These are phyloP conservation scores for Warburgia ugandensis DNA, from an alignment of 164 flowering plant species.

Conservation along the genomic window DNA sequence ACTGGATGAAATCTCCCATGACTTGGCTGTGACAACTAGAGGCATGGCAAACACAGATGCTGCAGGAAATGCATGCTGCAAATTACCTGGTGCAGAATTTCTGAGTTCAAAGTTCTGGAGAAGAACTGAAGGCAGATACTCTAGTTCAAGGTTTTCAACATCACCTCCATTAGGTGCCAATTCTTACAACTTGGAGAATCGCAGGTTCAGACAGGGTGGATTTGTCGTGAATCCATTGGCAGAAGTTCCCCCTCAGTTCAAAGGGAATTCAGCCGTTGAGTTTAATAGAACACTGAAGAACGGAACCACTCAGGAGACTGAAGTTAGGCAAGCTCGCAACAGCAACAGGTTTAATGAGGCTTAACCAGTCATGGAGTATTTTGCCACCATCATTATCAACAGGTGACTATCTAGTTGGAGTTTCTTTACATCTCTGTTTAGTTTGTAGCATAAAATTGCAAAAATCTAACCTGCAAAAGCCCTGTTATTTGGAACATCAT, in stretches of 20 bases:
- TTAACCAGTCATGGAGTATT: constrained; percentile 10
- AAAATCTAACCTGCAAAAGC: no score
- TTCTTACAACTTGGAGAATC: constrained; percentile 24
- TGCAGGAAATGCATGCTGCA: constrained; percentile 50
- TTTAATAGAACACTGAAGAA: constrained; percentile 18
- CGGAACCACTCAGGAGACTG: constrained; percentile 10
- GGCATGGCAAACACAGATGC: constrained; percentile 36
- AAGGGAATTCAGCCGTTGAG: constrained; percentile 23
- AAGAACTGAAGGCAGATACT: constrained; percentile 43
- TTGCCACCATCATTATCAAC: constrained; percentile 11
- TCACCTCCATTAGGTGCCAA: constrained; percentile 30
- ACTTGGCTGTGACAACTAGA: constrained; percentile 63
- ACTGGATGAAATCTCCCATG: constrained; percentile 75
- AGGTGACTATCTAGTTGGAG: no score
- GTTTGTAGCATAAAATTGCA: no score
- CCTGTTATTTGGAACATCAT: no score
- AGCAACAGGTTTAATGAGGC: constrained; percentile 15
- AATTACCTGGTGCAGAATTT: constrained; percentile 74
- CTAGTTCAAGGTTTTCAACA: constrained; percentile 34
- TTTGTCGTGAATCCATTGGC: constrained; percentile 81
- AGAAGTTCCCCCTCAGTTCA: constrained; percentile 32
- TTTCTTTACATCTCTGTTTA: no score
- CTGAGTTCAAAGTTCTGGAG: constrained; percentile 83
- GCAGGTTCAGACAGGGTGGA: constrained; percentile 45
- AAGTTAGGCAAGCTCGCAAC: constrained; percentile 13